These are phyloP conservation scores for Mucor saturninus DNA, from an alignment of 371 early-diverging fungal species.

Conservation along the genomic window DNA sequence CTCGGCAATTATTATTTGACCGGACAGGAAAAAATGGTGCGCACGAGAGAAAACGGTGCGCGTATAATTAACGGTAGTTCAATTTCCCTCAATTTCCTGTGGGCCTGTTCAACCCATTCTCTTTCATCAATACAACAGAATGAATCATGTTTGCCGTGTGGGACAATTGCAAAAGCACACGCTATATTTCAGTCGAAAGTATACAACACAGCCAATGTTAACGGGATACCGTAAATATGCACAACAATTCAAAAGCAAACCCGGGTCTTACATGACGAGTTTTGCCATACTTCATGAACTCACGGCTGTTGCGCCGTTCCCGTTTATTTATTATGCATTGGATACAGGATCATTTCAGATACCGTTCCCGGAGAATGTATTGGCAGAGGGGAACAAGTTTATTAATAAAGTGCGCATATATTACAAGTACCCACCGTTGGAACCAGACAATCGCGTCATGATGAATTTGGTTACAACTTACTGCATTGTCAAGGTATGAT, in stretches of 20 bases:
- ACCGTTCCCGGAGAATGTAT: slow-evolving; percentile 68
- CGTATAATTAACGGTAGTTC: no score
- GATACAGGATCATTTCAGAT: slow-evolving; percentile 56
- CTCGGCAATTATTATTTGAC: no score
- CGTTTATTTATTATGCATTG: slow-evolving; percentile 73
- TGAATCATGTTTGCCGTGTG: no score
- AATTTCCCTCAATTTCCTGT: no score
- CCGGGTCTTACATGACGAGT: slow-evolving; percentile 79
- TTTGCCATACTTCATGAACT: slow-evolving; percentile 89
- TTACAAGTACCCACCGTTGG: slow-evolving; percentile 59
- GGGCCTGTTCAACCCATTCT: no score
- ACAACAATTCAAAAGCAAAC: slow-evolving; percentile 71
- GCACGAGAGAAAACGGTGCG: no score
- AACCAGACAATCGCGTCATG: slow-evolving; percentile 60
- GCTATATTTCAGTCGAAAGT: no score
- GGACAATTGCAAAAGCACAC: no score
- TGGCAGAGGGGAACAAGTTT: slow-evolving; percentile 74
- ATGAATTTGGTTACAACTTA: slow-evolving; percentile 82
- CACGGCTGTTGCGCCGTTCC: slow-evolving; percentile 86
- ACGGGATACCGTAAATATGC: slow-evolving; percentile 49
- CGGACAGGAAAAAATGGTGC: no score
- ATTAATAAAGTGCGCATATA: slow-evolving; percentile 60
- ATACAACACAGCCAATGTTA: slow-evolving; percentile 2
- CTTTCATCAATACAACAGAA: no score
- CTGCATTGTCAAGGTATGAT: slow-evolving; percentile 76